Evolutionary conservation across 495 filamentous ascomycete genomes (phyloP).

Genomic region (Jackrogersella multiformis): DNA sequence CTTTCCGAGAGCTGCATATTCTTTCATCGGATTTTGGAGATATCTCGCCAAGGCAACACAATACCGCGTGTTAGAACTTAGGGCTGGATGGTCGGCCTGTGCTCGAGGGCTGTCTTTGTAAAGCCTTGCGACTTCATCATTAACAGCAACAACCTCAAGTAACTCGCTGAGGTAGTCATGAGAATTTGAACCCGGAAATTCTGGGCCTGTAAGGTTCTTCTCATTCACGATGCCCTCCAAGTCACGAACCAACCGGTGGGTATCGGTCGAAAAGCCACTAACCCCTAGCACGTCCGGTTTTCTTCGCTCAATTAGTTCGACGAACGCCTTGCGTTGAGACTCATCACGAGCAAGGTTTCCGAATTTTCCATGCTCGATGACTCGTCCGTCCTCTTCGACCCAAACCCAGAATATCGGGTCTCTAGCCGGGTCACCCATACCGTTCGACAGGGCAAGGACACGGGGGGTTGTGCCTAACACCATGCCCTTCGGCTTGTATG

Average conservation of each 20-base stretch:
- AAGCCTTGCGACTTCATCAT: constrained; percentile 93
- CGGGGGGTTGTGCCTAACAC: constrained; percentile 85
- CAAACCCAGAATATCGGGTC: constrained; percentile 92
- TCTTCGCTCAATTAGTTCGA: constrained; percentile 75
- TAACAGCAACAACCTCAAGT: constrained; percentile 88
- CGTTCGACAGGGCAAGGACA: constrained; percentile 85
- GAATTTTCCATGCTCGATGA: constrained; percentile 88
- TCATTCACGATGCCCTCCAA: constrained; percentile 77
- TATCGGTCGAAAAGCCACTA: constrained; percentile 89
- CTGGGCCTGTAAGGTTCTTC: constrained; percentile 75
- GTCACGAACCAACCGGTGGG: constrained; percentile 81
- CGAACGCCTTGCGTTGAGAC: constrained; percentile 69
- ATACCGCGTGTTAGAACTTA: constrained; percentile 81
- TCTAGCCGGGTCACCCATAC: constrained; percentile 73
- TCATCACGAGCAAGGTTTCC: constrained; percentile 78
- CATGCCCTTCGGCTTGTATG: constrained; percentile 95
- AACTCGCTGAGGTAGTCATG: constrained; percentile 74
- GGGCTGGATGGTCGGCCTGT: constrained; percentile 78
- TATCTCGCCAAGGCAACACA: constrained; percentile 89
- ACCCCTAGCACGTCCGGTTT: constrained; percentile 91
- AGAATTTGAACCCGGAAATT: constrained; percentile 70
- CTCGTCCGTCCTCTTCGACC: constrained; percentile 90
- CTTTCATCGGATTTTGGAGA: constrained; percentile 91
- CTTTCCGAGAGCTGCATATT: constrained; percentile 90
- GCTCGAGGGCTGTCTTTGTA: constrained; percentile 91